Evolutionary conservation across 345 rosid genomes (phyloP), one percentile per base, ranked within the genome.

Genomic region (Erodium maritimum): DNA sequence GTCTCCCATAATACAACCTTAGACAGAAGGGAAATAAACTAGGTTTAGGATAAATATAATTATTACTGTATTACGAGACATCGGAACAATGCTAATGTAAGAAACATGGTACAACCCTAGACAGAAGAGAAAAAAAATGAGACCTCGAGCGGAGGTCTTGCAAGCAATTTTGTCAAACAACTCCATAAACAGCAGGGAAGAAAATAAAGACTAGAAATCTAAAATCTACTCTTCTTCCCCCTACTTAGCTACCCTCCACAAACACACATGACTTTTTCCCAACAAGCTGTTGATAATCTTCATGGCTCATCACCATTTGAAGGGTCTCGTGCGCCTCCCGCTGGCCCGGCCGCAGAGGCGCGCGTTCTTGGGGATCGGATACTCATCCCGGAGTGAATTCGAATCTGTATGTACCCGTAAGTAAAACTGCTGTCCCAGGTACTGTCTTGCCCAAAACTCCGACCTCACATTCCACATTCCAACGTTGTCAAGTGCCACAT

Each of bases 381-480:
- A 89, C 50, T 93, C 99, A 61, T 93, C 99, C 68, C 99, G 78
- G 6, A 87, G 81, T 13, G 99, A 93, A 60, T 82, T 79, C 1
- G 96, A 79, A 11, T 77, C 0, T 5, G 99, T 89, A 65, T 65
- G 82, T 23, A 93, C 97, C 3, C 99, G 81, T 65, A 93, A 23
- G 46, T 93, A 93, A 21, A 93, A 69, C 33, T 93, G 99, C 59
- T 91, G 98, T 55, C 98, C 98, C 4, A 91, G 84, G 75, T 91
- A 91, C 58, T 84, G 98, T 19, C 97, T 71, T 6, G 94, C 99
- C 99, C 97, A 93, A n/a, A 80, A 79, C 71, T 93, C 99, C 0
- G 95, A 53, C 71, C 99, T 83, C 57, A 93, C 1, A 81, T 93
- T 79, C 99, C 99, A 93, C 99, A 89, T 89, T 2, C 99, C 99